phyloP scores from a whole-genome alignment of 2,329 filamentous ascomycete species.

The Colletotrichum aenigma region DNA sequence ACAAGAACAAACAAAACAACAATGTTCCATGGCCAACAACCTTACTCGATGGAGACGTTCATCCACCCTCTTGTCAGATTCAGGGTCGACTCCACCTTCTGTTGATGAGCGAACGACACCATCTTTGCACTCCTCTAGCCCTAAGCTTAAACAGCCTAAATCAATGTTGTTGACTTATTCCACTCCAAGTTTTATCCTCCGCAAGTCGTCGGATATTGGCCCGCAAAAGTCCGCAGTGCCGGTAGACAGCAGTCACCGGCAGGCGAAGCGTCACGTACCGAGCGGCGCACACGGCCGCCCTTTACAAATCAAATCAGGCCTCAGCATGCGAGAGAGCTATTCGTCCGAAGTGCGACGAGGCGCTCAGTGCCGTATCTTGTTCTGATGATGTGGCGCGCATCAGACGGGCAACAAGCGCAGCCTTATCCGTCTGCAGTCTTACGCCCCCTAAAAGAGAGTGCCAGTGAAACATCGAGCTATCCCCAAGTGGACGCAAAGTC shows the following conservation, averaged over 20 bases:
- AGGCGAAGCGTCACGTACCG: neutral
- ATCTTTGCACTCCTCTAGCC: neutral
- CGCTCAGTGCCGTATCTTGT: neutral
- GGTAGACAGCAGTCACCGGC: neutral
- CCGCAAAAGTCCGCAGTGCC: neutral
- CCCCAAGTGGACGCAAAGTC: neutral
- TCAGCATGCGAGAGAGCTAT: neutral
- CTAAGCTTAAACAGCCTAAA: neutral
- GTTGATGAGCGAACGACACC: neutral
- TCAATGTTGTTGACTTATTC: neutral
- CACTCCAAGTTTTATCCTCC: neutral
- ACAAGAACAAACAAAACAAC: neutral
- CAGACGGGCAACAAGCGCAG: slow-evolving; percentile 10
- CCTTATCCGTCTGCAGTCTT: slow-evolving; percentile 18
- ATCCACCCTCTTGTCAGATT: neutral
- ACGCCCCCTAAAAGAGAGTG: neutral
- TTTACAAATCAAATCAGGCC: slow-evolving; percentile 13
- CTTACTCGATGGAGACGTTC: neutral
- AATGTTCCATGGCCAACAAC: neutral
- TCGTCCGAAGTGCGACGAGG: slow-evolving; percentile 2
- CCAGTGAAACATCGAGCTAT: slow-evolving; percentile 8
- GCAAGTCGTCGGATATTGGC: neutral
- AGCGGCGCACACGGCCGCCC: neutral
- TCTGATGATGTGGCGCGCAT: slow-evolving; percentile 15
- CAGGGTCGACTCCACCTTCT: neutral